Evolutionary conservation across 2,329 filamentous ascomycete genomes (phyloP).

Genomic region (Eutypa lata): DNA sequence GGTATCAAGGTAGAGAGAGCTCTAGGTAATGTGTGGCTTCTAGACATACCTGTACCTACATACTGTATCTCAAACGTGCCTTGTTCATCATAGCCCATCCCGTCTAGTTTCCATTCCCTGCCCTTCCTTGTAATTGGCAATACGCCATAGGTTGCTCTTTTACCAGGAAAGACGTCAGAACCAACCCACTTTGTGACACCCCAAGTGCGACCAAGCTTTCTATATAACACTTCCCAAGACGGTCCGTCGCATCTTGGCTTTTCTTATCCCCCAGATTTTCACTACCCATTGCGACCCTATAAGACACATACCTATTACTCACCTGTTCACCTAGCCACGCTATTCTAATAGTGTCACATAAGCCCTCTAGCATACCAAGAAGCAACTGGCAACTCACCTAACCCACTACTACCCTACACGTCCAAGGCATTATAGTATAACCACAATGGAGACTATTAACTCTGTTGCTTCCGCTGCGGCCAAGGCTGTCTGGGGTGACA

Average conservation of each 20-base stretch:
- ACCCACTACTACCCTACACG: not conserved
- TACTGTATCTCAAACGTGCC: too few species aligned
- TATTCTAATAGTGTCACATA: not conserved
- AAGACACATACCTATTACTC: constrained; percentile 7
- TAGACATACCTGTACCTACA: too few species aligned
- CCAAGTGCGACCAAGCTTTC: constrained; percentile 9
- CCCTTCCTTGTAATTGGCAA: not conserved
- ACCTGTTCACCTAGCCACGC: not conserved
- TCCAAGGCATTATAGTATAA: not conserved
- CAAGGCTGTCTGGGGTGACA: constrained; percentile 46
- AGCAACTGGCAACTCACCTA: not conserved
- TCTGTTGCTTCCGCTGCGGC: constrained; percentile 49
- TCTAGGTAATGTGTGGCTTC: too few species aligned
- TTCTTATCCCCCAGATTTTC: constrained; percentile 12
- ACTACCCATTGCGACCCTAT: constrained; percentile 1
- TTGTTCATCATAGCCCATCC: not conserved
- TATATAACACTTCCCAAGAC: constrained; percentile 6
- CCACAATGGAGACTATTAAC: constrained; percentile 61
- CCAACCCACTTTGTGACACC: not conserved
- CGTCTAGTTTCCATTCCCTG: not conserved
- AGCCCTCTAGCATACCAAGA: not conserved
- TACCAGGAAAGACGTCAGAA: constrained; percentile 3
- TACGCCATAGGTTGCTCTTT: not conserved
- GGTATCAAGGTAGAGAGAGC: too few species aligned
- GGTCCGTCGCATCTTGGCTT: constrained; percentile 5